Conservation (phyloP, 1,284 basidiomycete species). For the Xerocomus minutiporus region DNA sequence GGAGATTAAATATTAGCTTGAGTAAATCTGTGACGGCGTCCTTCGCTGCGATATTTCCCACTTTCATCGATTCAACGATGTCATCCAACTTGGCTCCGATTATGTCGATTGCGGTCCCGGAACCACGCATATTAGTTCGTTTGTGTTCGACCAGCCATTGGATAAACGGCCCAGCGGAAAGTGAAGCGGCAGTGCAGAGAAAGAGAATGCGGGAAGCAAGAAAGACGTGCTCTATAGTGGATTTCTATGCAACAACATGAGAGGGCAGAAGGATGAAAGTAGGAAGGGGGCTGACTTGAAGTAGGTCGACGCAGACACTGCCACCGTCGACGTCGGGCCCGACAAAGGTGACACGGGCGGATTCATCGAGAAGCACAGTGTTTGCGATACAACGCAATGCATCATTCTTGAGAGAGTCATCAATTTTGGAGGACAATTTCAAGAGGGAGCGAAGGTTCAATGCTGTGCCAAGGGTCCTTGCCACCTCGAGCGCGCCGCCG, state of each 20-base stretch:
- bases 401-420: conserved; percentile 40
- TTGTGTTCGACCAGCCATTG: conserved; percentile 58
- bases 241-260: conserved; percentile 46
- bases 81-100: conserved; percentile 58
- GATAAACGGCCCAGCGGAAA: conserved; percentile 44
- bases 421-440: conserved; percentile 53
- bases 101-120: conserved; percentile 52
- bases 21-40: conserved; percentile 74
- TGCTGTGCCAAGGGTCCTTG: conserved; percentile 54
- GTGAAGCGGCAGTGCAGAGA: conserved; percentile 55
- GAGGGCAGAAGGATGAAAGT: conserved; percentile 1
- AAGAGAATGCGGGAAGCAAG: conserved; percentile 74
- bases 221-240: conserved; percentile 60
- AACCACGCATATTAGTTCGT: conserved; percentile 38
- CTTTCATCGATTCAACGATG: conserved; percentile 41
- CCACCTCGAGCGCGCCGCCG: conserved; percentile 67
- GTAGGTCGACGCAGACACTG: conserved; percentile 48
- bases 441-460: conserved; percentile 53
- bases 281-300: conserved; percentile 48
- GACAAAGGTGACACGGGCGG: conserved; percentile 55
- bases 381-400: conserved; percentile 74
- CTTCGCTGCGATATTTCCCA: conserved; percentile 52
- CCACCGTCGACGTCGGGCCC: conserved; percentile 59
- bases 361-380: conserved; percentile 63
- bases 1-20: conserved; percentile 73